Percentiles rank a stretch among this genome's conserved stretches.
Evolutionary conservation across 179 eudicot species (phyloP).

Genomic region (Beta macrorhiza): DNA sequence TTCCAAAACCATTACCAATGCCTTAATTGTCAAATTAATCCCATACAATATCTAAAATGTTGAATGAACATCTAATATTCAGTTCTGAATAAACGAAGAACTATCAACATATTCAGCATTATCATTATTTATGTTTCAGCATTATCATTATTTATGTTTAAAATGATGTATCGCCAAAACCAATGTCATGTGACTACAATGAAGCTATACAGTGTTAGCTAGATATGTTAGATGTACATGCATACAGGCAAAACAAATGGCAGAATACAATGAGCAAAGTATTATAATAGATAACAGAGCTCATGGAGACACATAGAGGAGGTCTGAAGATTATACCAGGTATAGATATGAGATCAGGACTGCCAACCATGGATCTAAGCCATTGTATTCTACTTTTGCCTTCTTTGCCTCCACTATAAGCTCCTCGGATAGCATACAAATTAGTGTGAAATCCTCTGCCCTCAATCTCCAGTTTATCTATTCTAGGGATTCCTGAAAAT

Average conservation of each 20-base stretch:
- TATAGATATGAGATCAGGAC: conserved; percentile 95
- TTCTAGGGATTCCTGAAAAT: conserved; percentile 72
- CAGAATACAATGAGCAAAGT: neutral
- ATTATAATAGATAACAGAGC: neutral
- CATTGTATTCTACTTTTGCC: conserved; percentile 97
- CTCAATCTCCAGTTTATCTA: conserved; percentile 88
- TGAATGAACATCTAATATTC: neutral
- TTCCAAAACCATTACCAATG: neutral
- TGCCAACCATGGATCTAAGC: conserved; percentile 99
- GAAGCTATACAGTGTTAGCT: neutral
- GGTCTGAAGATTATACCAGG: conserved; percentile 55
- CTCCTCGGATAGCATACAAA: conserved; percentile 84
- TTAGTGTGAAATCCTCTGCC: conserved; percentile 99
- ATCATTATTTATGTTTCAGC: neutral
- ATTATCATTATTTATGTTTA: neutral
- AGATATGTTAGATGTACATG: conserved; percentile 4
- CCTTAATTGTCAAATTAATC: neutral
- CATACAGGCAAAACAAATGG: neutral
- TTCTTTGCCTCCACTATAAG: conserved; percentile 89
- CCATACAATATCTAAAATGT: neutral
- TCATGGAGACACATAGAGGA: neutral
- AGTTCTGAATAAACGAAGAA: neutral
- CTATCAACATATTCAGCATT: neutral
- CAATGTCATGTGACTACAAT: neutral
- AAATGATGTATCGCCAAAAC: neutral